Conservation (phyloP, 2,329 filamentous ascomycete species). For the Verticillium klebahnii region DNA sequence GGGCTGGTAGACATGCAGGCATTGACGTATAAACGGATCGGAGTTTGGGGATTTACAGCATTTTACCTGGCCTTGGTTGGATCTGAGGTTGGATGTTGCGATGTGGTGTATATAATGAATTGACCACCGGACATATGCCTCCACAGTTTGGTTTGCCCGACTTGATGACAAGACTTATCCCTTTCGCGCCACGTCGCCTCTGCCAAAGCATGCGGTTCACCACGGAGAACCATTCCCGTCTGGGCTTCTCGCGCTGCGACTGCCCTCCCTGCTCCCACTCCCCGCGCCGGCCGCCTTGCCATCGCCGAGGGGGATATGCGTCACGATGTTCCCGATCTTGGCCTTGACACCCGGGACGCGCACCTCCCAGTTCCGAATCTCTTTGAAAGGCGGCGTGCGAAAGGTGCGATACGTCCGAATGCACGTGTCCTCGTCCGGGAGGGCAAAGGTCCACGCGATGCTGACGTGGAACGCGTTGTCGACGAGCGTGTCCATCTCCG, state of each 20-base stretch:
- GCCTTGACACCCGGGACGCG: constrained; percentile 60
- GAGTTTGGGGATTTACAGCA: neutral
- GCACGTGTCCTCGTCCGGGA: constrained; percentile 40
- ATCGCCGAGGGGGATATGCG: constrained; percentile 35
- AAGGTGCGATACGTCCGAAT: constrained; percentile 29
- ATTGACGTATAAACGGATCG: neutral
- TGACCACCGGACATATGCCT: neutral
- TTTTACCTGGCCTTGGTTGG: neutral
- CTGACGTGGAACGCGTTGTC: constrained; percentile 74
- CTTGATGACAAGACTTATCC: neutral
- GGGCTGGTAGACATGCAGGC: neutral
- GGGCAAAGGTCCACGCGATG: constrained; percentile 73
- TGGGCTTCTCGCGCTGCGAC: neutral
- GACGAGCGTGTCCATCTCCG: constrained; percentile 14
- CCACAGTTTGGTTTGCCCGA: neutral
- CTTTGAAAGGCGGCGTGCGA: constrained; percentile 13
- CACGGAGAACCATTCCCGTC: neutral
- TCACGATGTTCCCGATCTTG: constrained; percentile 71
- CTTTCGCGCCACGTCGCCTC: too few relatives aligned
- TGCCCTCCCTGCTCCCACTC: neutral
- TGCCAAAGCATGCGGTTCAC: neutral
- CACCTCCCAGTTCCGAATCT: constrained; percentile 40
- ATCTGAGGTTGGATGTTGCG: neutral
- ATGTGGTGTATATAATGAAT: neutral
- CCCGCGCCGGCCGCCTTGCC: neutral